A percentile compares a stretch with the other conserved stretches of the same genome.
phyloP scores from a whole-genome alignment of 2,329 filamentous ascomycete species.

The Colletotrichum eremochloae region DNA sequence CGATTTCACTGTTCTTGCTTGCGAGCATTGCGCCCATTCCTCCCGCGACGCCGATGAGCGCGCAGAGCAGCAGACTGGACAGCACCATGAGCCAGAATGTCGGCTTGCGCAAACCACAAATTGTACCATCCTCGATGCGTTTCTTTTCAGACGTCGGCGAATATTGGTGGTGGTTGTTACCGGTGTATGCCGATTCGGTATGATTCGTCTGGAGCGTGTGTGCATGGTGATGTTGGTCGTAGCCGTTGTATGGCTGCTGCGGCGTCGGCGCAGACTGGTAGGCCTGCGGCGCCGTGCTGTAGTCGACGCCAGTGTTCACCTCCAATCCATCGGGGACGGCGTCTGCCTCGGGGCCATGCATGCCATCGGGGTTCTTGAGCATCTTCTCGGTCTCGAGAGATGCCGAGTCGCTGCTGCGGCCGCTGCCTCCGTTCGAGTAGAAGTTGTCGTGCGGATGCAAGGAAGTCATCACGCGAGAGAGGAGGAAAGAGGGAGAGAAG shows the following conservation, averaged over 20 bases:
- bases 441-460: conserved; percentile 30
- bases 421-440: conserved; percentile 18
- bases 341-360: conserved; percentile 19
- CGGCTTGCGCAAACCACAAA: conserved; percentile 33
- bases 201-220: conserved; percentile 19
- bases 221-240: conserved; percentile 2
- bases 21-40: conserved; percentile 29
- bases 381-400: conserved; percentile 37
- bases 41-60: conserved; percentile 20
- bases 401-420: conserved; percentile 14
- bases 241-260: conserved; percentile 25
- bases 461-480: conserved; percentile 12
- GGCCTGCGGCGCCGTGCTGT: conserved; percentile 30
- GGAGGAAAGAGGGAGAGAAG: not conserved
- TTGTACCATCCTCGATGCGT: conserved; percentile 1
- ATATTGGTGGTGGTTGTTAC: not conserved
- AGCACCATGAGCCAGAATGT: conserved; percentile 32
- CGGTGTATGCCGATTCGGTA: conserved; percentile 20
- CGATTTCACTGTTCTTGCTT: conserved; percentile 22
- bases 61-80: conserved; percentile 12
- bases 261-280: conserved; percentile 16
- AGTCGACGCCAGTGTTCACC: conserved; percentile 19
- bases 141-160: not conserved
- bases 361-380: conserved; percentile 31
- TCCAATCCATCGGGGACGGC: conserved; percentile 36